Evolutionary conservation across 768 basidiomycete species (phyloP), one percentile per base, ranked within the genome.

Genomic region (Boletus speciosus): DNA sequence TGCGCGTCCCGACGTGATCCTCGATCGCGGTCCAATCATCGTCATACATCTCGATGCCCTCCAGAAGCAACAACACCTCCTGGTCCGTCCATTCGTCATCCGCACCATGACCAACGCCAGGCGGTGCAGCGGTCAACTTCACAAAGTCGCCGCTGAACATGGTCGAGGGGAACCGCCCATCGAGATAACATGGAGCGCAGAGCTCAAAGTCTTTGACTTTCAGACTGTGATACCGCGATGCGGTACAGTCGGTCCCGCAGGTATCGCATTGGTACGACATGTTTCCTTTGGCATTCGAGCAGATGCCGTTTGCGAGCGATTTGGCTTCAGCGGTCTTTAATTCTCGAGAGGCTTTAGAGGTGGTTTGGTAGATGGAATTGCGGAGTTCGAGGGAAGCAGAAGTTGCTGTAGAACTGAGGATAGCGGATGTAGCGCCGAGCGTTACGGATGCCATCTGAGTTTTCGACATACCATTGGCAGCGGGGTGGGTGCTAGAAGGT

Each of bases 121-220:
- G 66, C 0, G 69, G 69, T 2, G 62, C 51, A 14, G 71, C 68
- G 6, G 87, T 82, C 59, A 94, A 80, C 66, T 90, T 91, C 60
- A 98, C 90, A 71, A 99, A 99, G 74, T 98, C 96, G 12, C 96
- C 96, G 39, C 89, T 90, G 75, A 93, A 98, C 88, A 98, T 93
- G 31, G 84, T 85, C 0, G 90, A 90, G 0, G 97, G 94, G 79
- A 99, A 99, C 43, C 97, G 90, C 3, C 96, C 97, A 55, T 95
- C 92, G 55, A 94, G 85, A 71, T 98, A 99, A 73, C 96, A 98
- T 1, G 91, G 80, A 0, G 87, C 81, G 62, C 96, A 99, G 40
- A 98, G 81, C 57, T 91, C 89, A 68, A 93, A 86, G 63, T 93
- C 88, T 63, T 93, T 93, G 64, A 89, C 87, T 69, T 97, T 96